Evolutionary conservation across 257 asterid species (phyloP).

Genomic region (Petunia axillaris): DNA sequence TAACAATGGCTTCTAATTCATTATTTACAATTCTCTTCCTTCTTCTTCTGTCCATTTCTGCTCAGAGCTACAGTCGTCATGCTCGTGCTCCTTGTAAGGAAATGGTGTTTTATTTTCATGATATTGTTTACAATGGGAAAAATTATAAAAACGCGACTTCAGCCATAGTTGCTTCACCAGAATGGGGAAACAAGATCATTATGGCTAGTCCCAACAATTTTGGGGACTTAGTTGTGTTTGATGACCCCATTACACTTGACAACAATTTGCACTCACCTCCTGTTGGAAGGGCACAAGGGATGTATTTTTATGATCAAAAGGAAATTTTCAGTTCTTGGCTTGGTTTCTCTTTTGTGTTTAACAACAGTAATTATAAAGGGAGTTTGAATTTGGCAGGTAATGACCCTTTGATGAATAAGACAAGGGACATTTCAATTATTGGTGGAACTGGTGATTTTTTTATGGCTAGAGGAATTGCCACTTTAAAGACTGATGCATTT

Average conservation of each 20-base stretch:
- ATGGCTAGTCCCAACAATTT: slow-evolving; percentile 38
- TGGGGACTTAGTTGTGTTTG: slow-evolving; percentile 43
- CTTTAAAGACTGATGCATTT: slow-evolving; percentile 43
- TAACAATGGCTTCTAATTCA: too few relatives aligned
- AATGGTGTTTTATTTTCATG: slow-evolving; percentile 41
- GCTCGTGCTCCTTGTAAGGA: slow-evolving; percentile 32
- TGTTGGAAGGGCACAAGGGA: slow-evolving; percentile 54
- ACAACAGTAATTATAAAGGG: slow-evolving; percentile 37
- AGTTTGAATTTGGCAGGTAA: slow-evolving; percentile 45
- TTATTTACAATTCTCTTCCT: too few relatives aligned
- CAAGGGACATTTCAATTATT: slow-evolving; percentile 47
- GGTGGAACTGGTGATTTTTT: slow-evolving; percentile 52
- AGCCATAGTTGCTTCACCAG: slow-evolving; percentile 42
- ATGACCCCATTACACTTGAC: slow-evolving; percentile 50
- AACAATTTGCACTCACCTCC: slow-evolving; percentile 40
- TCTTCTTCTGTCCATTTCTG: too few relatives aligned
- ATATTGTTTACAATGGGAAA: slow-evolving; percentile 43
- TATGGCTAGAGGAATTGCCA: slow-evolving; percentile 47
- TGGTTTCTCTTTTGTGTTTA: slow-evolving; percentile 22
- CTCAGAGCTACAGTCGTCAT: too few relatives aligned
- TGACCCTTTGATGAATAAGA: slow-evolving; percentile 45
- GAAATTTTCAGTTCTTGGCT: slow-evolving; percentile 42
- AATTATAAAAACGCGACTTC: slow-evolving; percentile 43
- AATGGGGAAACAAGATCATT: slow-evolving; percentile 39
- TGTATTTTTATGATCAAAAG: slow-evolving; percentile 46